Percentiles rank a stretch among this genome's conserved stretches.
phyloP scores from a whole-genome alignment of 805 yeast genomes.

The Ogataea salicorniae region DNA sequence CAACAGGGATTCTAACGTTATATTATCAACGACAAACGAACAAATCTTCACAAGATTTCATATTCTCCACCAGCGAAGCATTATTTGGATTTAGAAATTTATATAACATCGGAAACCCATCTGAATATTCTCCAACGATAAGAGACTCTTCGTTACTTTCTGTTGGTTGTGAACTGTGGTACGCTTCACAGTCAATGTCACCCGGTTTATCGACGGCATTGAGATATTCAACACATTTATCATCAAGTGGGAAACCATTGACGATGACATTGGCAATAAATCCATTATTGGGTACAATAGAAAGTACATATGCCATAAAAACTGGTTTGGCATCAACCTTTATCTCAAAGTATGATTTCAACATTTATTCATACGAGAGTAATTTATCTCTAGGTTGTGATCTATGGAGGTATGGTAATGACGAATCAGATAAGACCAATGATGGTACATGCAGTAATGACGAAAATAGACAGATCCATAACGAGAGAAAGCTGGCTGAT shows the following conservation, averaged over 20 bases:
- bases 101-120: slow-evolving; percentile 51
- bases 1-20: slow-evolving; percentile 51
- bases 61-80: slow-evolving; percentile 80
- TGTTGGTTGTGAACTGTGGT: slow-evolving; percentile 87
- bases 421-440: background rate
- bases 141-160: slow-evolving; percentile 41
- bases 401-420: slow-evolving; percentile 50
- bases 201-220: slow-evolving; percentile 87
- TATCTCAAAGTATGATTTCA: slow-evolving; percentile 82
- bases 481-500: background rate
- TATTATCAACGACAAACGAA: slow-evolving; percentile 66
- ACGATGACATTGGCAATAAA: slow-evolving; percentile 83
- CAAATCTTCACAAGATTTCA: slow-evolving; percentile 61
- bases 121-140: background rate
- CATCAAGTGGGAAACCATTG: slow-evolving; percentile 84
- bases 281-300: slow-evolving; percentile 84
- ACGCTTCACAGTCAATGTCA: slow-evolving; percentile 74
- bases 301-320: slow-evolving; percentile 82
- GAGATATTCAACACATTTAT: slow-evolving; percentile 70
- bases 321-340: slow-evolving; percentile 73
- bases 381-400: slow-evolving; percentile 85
- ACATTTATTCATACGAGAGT: slow-evolving; percentile 84
- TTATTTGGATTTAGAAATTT: slow-evolving; percentile 76
- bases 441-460: background rate
- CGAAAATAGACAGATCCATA: background rate